phyloP scores from a whole-genome alignment of 2,329 filamentous ascomycete species.

The Colletotrichum chrysophilum region DNA sequence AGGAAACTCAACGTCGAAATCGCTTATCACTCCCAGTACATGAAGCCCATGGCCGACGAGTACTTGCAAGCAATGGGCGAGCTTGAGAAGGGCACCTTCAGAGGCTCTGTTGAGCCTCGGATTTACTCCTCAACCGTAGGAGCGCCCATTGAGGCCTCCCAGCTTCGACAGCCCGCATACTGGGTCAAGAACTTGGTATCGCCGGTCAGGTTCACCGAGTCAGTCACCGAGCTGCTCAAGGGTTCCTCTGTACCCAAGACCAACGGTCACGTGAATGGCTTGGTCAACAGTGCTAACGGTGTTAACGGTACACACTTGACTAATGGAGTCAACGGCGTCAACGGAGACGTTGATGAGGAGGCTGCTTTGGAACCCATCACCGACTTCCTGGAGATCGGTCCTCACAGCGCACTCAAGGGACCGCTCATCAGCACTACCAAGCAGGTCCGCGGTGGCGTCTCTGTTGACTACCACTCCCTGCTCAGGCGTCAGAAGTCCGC shows the following conservation, averaged over 20 bases:
- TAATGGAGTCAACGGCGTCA: not conserved
- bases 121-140: slow-evolving; percentile 18
- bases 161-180: slow-evolving; percentile 34
- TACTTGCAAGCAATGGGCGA: slow-evolving; percentile 31
- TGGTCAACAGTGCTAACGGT: not conserved
- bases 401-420: slow-evolving; percentile 53
- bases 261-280: not conserved
- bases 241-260: not conserved
- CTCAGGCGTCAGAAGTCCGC: not conserved
- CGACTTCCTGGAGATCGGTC: slow-evolving; percentile 52
- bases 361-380: slow-evolving; percentile 20
- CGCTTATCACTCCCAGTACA: slow-evolving; percentile 61
- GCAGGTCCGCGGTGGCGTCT: not conserved
- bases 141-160: not conserved
- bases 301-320: not conserved
- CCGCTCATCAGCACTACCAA: slow-evolving; percentile 38
- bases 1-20: slow-evolving; percentile 53
- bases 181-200: slow-evolving; percentile 50
- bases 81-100: not conserved
- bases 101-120: not conserved
- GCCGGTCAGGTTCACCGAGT: slow-evolving; percentile 48
- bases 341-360: not conserved
- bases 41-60: slow-evolving; percentile 44
- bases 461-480: slow-evolving; percentile 8
- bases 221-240: slow-evolving; percentile 35